Conservation (phyloP, 2,329 filamentous ascomycete species). For the Pseudodiploospora longispora region DNA sequence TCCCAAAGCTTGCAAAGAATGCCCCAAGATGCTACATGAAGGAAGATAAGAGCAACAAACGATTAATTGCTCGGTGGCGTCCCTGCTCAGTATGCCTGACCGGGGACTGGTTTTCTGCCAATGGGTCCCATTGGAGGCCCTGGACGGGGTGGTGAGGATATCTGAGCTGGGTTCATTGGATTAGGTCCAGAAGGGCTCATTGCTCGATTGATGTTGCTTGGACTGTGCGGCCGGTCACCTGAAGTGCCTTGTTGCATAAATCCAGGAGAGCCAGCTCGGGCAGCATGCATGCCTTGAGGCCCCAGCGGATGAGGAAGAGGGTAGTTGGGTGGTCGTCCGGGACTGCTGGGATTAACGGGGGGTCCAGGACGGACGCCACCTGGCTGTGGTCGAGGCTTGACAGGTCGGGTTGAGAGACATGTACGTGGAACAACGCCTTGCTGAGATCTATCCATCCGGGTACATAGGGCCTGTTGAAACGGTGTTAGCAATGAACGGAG, state of each 20-base stretch:
- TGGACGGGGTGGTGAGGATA: conserved; percentile 15
- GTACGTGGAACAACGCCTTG: conserved; percentile 93
- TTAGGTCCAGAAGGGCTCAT: conserved; percentile 37
- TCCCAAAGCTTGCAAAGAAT: conserved; percentile 9
- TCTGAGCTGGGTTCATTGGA: conserved; percentile 36
- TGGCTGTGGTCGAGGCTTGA: conserved; percentile 66
- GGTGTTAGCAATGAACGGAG: conserved; percentile 20
- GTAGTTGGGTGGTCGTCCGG: conserved; percentile 20
- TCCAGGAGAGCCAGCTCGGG: conserved; percentile 37
- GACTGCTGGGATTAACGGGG: conserved; percentile 36
- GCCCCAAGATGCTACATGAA: conserved; percentile 10
- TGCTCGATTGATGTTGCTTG: conserved; percentile 31
- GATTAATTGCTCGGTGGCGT: background rate
- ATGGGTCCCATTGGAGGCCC: conserved; percentile 34
- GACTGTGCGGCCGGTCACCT: conserved; percentile 31
- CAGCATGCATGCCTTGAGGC: conserved; percentile 24
- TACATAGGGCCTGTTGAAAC: conserved; percentile 66
- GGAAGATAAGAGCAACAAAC: conserved; percentile 3
- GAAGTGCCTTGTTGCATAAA: conserved; percentile 25
- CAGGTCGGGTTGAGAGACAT: conserved; percentile 83
- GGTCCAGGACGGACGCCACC: conserved; percentile 43
- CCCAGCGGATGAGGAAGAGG: conserved; percentile 28
- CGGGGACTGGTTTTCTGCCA: conserved; percentile 48
- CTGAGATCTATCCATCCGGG: conserved; percentile 78
- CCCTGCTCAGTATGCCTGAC: conserved; percentile 38